These are phyloP conservation scores for Cairneyella variabilis DNA, from an alignment of 495 filamentous ascomycete genomes.

Conservation along the genomic window DNA sequence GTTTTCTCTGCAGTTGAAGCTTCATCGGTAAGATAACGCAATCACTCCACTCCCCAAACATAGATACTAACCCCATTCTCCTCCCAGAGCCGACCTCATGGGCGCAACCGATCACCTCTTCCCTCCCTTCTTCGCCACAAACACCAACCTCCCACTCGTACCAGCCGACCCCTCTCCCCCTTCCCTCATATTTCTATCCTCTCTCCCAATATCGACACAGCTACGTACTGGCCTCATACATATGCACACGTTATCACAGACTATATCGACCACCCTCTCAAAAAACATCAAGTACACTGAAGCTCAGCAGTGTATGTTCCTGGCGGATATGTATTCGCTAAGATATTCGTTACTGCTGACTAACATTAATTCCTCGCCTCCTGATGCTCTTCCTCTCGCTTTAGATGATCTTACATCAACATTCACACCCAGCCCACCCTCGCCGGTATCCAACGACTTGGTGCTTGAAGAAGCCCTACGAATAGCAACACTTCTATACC, in stretches of 20 bases:
- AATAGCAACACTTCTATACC: neutral
- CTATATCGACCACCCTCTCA: neutral
- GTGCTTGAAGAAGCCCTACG: neutral
- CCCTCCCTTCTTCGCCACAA: neutral
- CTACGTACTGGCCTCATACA: neutral
- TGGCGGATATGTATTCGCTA: neutral
- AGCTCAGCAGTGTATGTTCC: neutral
- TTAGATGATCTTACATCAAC: too few species aligned
- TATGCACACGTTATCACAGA: neutral
- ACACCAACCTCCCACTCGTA: neutral
- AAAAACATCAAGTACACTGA: neutral
- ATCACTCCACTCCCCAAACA: neutral
- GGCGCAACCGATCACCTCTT: neutral
- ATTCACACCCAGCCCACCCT: neutral
- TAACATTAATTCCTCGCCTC: too few species aligned
- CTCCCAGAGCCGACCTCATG: constrained; percentile 1
- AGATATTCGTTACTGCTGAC: neutral
- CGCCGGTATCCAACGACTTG: neutral
- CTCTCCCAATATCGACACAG: neutral
- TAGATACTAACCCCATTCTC: neutral
- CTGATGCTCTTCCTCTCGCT: too few species aligned
- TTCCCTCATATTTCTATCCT: neutral
- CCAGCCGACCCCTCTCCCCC: neutral
- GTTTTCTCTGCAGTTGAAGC: neutral
- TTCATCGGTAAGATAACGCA: neutral